Evolutionary conservation across 176 grass and related monocot genomes (phyloP), one percentile per base, ranked within the genome.

Genomic region (Eragrostis curvula): DNA sequence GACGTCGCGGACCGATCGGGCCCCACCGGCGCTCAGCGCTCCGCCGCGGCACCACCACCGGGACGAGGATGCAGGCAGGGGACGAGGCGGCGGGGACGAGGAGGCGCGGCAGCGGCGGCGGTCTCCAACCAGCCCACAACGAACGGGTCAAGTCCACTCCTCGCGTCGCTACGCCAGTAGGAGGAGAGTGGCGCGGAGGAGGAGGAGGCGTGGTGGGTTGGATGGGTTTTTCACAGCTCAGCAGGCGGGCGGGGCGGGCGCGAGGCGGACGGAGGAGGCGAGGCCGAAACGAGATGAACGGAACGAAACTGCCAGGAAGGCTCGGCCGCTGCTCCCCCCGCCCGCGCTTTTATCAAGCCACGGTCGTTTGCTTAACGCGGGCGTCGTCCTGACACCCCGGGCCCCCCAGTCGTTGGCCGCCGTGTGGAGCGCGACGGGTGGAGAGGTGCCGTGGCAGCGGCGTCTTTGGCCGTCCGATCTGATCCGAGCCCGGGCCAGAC

Each of bases 351-450:
- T 59, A 57, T 12, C 17, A 1, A 65, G 59, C 75, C 57, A 11
- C 9, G 20, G 2, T 77, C 82, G 64, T 27, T 85, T 85, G 50
- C 83, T 78, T 85, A 85, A 50, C 83, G 83, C 83, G 73, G 83
- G 65, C 73, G 83, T 63, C 80, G 61, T 75, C 11, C 58, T 61
- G 58, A 28, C 57, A 60, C 57, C 57, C 23, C 57, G 57, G 50
- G 10, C 6, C 15, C 32, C 51, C 1, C 3, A 8, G 36, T 8
- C 51, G 30, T 57, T 14, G 46, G 18, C 62, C 58, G 58, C 41
- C 9, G 57, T 5, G 53, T 8, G 75, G 59, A 64, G 12, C 27
- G 75, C 75, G 59, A 61, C 25, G 2, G 43, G 74, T 3, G 16
- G 57, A 2, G 18, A 0, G 1, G n/a, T 15, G 76, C 6, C 76